Conservation (phyloP, 2,329 filamentous ascomycete species). For the Bipolaris bicolor region DNA sequence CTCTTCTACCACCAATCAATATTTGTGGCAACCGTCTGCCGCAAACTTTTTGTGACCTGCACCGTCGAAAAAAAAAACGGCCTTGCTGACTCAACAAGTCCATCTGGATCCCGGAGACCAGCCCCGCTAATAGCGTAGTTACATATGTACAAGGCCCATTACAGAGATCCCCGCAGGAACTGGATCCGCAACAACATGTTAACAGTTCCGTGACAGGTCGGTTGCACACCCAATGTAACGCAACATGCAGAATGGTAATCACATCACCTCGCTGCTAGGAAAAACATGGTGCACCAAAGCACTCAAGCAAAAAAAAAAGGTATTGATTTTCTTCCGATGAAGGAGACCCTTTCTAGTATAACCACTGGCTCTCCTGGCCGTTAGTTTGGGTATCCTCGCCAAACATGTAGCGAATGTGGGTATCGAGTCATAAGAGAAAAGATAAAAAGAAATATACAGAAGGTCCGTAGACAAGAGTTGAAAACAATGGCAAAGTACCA, state of each 20-base stretch:
- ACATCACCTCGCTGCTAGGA: not conserved
- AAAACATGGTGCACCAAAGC: not conserved
- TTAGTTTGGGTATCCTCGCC: conserved; percentile 28
- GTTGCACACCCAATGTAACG: conserved; percentile 5
- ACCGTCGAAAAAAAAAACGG: not conserved
- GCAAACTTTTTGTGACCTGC: not conserved
- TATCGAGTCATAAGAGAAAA: conserved; percentile 19
- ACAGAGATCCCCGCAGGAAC: not conserved
- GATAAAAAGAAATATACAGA: conserved; percentile 20
- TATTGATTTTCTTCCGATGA: conserved; percentile 46
- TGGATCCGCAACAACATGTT: conserved; percentile 6
- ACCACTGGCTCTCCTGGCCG: conserved; percentile 29
- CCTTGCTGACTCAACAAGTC: not conserved
- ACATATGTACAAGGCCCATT: not conserved
- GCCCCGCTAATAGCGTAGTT: not conserved
- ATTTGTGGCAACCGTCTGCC: not conserved
- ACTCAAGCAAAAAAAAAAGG: conserved; percentile 11
- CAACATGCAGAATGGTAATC: conserved; percentile 2
- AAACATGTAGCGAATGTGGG: conserved; percentile 39
- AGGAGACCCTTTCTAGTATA: conserved; percentile 46
- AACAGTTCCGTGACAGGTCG: conserved; percentile 15
- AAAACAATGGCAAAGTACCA: conserved; percentile 14
- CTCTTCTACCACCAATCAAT: not conserved
- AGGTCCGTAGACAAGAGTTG: conserved; percentile 11
- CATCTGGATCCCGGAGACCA: not conserved